These are phyloP conservation scores for Trichoderma breve DNA, from an alignment of 2,329 filamentous ascomycete species.

Conservation along the genomic window DNA sequence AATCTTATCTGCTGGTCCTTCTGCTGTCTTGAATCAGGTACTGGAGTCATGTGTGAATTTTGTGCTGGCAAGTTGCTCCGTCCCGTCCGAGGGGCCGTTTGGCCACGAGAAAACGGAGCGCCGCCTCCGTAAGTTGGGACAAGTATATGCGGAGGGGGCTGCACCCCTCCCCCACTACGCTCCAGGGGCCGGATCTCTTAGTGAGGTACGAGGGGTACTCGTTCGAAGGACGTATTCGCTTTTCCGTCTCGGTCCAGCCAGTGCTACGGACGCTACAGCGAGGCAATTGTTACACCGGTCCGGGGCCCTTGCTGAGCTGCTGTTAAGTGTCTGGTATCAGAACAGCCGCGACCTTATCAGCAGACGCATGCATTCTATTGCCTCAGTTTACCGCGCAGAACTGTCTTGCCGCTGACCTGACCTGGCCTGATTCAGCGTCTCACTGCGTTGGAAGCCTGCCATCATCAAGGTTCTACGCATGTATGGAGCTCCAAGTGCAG, in stretches of 20 bases:
- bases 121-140: not conserved
- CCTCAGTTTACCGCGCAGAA: not conserved
- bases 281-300: not conserved
- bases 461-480: not conserved
- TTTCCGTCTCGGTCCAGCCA: not conserved
- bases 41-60: not conserved
- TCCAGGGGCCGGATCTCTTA: not conserved
- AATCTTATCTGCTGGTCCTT: not conserved
- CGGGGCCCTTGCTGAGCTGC: not conserved
- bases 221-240: not conserved
- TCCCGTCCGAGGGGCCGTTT: constrained; percentile 11
- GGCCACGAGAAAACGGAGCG: not conserved
- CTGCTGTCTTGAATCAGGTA: not conserved
- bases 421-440: constrained; percentile 3
- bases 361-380: not conserved
- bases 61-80: not conserved
- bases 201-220: not conserved
- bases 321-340: not conserved
- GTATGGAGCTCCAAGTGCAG: not conserved
- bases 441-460: not conserved
- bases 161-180: constrained; percentile 14
- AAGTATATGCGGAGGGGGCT: not conserved
- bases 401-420: not conserved
- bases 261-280: not conserved
- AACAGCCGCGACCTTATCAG: constrained; percentile 2